Conservation (phyloP, 768 basidiomycete species). For the Rubroboletus satanas region DNA sequence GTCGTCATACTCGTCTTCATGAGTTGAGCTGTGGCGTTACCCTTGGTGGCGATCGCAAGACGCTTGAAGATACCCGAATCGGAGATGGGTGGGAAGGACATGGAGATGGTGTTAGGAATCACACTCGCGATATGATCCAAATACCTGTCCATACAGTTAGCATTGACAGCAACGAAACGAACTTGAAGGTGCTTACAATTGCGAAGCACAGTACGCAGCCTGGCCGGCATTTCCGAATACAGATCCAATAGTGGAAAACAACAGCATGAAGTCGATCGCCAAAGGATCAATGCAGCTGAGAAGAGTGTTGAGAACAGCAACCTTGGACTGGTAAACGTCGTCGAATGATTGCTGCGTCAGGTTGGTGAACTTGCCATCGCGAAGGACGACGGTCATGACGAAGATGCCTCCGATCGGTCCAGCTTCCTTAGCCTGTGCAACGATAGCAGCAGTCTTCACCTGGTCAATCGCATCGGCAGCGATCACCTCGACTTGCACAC, state of each 20-base stretch:
- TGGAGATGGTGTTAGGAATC: conserved; percentile 31
- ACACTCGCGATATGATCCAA: conserved; percentile 31
- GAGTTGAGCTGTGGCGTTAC: conserved; percentile 27
- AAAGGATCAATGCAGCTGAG: conserved; percentile 14
- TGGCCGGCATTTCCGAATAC: conserved; percentile 31
- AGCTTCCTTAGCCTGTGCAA: conserved; percentile 18
- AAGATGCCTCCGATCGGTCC: conserved; percentile 32
- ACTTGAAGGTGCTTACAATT: conserved; percentile 9
- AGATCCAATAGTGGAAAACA: conserved; percentile 34
- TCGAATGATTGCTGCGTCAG: conserved; percentile 32
- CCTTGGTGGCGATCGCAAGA: conserved; percentile 26
- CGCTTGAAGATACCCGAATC: conserved; percentile 35
- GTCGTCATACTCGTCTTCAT: conserved; percentile 33
- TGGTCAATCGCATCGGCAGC: conserved; percentile 26
- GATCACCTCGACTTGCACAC: conserved; percentile 26
- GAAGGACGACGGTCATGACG: conserved; percentile 35
- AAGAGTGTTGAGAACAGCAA: conserved; percentile 17
- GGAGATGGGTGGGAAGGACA: conserved; percentile 33
- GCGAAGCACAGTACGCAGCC: conserved; percentile 23
- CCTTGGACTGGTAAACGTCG: conserved; percentile 22
- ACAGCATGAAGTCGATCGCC: conserved; percentile 29
- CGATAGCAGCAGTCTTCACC: conserved; percentile 22
- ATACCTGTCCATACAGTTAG: conserved; percentile 18
- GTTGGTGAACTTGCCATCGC: conserved; percentile 32
- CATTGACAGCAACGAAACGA: background rate